Base-by-base conservation (phyloP, 148 eudicot species). In the Mesembryanthemum crystallinum region DNA sequence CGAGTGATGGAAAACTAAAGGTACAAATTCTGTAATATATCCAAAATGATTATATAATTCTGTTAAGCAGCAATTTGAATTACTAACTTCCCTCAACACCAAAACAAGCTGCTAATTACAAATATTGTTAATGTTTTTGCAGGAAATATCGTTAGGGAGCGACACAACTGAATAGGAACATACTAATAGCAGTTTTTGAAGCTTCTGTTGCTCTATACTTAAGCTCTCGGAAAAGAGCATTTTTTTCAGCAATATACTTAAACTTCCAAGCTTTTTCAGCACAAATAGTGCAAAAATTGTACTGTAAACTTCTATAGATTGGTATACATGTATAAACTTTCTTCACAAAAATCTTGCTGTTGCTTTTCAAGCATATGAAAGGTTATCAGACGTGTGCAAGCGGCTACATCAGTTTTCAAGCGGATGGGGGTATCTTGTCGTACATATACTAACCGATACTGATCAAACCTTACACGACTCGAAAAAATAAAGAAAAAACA, bases 121-220 rank as follows among this genome's bases (percentile, higher is more conserved):
- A 1, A 10, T 21, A 21, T 59, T 71, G 57, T 14, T 72, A 59
- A 63, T n/a, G 11, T 54, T 78, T 80, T 79, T 84, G 83, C 90
- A 93, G 98, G 92, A 89, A 69, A 87, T 93, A 23, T 75, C 82
- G n/a, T 45, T 89, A 30, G 81, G 91, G 71, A 35, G 42, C 14
- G 94, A 93, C 77, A 86, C 83, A 81, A 21, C 21, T 73, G 74
- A 77, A 77, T 30, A 45, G 27, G 60, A 52, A 25, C 70, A 65
- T 11, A 28, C 30, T 20, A 67, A 28, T 54, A 35, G 9, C 14
- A 57, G 27, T 5, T 15, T 35, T 66, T 33, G 39, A 29, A 37
- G 51, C 57, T 30, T 71, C 25, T 39, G 8, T 1, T 42, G 28
- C 14, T 47, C 30, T 25, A 45, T 28, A n/a, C 30, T 67, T 39